Base-by-base conservation (phyloP, 805 yeast genomes). In the Candida saitoana region DNA sequence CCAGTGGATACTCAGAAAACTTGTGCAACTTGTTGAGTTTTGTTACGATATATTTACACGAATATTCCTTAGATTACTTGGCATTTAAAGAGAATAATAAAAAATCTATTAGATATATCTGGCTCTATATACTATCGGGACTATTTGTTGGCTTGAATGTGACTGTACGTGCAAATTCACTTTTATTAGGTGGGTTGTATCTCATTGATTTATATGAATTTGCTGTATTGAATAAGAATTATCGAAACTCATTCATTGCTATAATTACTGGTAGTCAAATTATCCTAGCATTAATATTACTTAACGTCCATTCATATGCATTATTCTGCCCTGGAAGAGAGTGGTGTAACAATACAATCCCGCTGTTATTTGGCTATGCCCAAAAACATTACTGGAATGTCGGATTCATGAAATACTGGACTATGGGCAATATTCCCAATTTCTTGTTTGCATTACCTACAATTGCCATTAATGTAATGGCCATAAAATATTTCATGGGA, bases 321-420 rank as follows among this genome's bases (percentile, higher is more conserved):
- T 51, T 54, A 12, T 83, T 78, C 47, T 93, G 99, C 57, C 86
- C 88, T 1, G 73, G 62, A 11, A 65, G 88, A 5, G 85, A 74
- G 46, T 91, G 97, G 97, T 91, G 99, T 58, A 46, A 64, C 11
- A 49, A 65, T 3, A 44, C 48, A 3, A 39, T 85, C 0, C 87
- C 86, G 5, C 74, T 83, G 17, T 67, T 91, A 11, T 81, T 81
- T 51, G 59, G 76, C 3, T 87, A 73, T 58, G 85, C 95, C 5
- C 99, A 93, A 61, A 44, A 63, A 1, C 71, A 79, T 48, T 89
- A 91, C 59, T 93, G 99, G 99, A 76, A 80, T 50, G 74, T 71
- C 34, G 98, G 99, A 0, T 78, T 90, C 40, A 60, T 93, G 42
- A 69, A 63, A 32, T 93, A 93, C 62, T 93, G 96, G 91, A 84